These are phyloP conservation scores for Dactylellina haptotyla DNA, from an alignment of 2,329 filamentous ascomycete genomes.

Conservation along the genomic window DNA sequence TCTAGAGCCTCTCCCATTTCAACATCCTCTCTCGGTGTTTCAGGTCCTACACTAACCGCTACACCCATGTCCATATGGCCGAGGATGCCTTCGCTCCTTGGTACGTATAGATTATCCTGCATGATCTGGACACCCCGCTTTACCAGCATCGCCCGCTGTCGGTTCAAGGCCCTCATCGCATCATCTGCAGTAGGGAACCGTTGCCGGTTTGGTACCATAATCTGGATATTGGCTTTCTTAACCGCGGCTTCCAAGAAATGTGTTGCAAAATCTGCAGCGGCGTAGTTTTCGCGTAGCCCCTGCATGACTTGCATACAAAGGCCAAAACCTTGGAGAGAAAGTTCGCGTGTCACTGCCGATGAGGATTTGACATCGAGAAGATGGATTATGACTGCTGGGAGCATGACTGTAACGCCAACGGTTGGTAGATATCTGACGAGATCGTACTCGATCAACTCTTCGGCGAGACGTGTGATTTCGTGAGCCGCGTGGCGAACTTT, in stretches of 20 bases:
- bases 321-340: constrained; percentile 81
- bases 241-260: constrained; percentile 93
- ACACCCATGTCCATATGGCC: constrained; percentile 52
- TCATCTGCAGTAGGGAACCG: constrained; percentile 53
- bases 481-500: constrained; percentile 85
- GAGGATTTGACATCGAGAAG: constrained; percentile 90
- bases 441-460: constrained; percentile 76
- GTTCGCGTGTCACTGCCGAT: constrained; percentile 74
- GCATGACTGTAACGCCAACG: constrained; percentile 86
- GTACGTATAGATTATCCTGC: constrained; percentile 52
- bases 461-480: constrained; percentile 85
- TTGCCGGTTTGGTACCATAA: constrained; percentile 64
- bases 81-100: constrained; percentile 44
- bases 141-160: constrained; percentile 42
- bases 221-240: constrained; percentile 82
- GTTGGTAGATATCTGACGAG: constrained; percentile 85
- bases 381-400: constrained; percentile 93
- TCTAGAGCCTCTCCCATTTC: constrained; percentile 36
- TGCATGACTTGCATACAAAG: constrained; percentile 94
- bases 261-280: constrained; percentile 94
- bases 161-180: constrained; percentile 44
- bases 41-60: constrained; percentile 40
- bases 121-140: constrained; percentile 52
- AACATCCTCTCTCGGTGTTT: constrained; percentile 44
- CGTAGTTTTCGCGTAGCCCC: constrained; percentile 85